These are phyloP conservation scores for Capsicum baccatum DNA, from an alignment of 257 asterid genomes.

Conservation along the genomic window DNA sequence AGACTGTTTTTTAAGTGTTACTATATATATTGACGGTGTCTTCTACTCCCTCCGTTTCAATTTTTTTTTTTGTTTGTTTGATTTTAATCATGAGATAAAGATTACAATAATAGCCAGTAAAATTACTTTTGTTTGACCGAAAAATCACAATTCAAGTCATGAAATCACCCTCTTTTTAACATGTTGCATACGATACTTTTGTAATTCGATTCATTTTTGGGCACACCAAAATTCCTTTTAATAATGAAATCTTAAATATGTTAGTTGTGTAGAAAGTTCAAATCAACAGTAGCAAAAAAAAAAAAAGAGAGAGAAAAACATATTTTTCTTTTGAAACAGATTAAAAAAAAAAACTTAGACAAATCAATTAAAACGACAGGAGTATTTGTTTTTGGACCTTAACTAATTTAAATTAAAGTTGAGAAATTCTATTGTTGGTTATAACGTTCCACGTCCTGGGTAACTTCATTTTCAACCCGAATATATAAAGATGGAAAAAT, in stretches of 20 bases:
- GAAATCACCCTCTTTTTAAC: too few relatives aligned
- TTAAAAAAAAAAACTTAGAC: neutral
- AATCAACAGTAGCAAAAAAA: too few relatives aligned
- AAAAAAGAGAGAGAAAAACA: neutral
- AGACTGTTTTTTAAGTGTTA: neutral
- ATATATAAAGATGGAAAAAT: neutral
- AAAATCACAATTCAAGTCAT: too few relatives aligned
- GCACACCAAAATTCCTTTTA: neutral
- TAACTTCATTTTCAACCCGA: neutral
- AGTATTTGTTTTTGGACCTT: neutral
- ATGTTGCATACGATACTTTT: too few relatives aligned
- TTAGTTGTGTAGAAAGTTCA: neutral
- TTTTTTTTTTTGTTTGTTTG: too few relatives aligned
- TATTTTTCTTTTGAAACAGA: neutral
- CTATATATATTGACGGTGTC: too few relatives aligned
- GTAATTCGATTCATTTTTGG: too few relatives aligned
- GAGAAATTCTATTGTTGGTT: too few relatives aligned
- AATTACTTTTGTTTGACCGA: too few relatives aligned
- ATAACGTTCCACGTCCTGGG: neutral
- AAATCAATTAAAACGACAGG: neutral
- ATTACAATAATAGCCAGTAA: too few relatives aligned
- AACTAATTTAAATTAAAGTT: neutral
- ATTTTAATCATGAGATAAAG: too few relatives aligned
- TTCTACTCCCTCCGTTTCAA: too few relatives aligned
- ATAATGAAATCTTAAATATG: neutral